These are phyloP conservation scores for Pseudogymnoascus destructans DNA, from an alignment of 2,329 filamentous ascomycete genomes.

Conservation along the genomic window DNA sequence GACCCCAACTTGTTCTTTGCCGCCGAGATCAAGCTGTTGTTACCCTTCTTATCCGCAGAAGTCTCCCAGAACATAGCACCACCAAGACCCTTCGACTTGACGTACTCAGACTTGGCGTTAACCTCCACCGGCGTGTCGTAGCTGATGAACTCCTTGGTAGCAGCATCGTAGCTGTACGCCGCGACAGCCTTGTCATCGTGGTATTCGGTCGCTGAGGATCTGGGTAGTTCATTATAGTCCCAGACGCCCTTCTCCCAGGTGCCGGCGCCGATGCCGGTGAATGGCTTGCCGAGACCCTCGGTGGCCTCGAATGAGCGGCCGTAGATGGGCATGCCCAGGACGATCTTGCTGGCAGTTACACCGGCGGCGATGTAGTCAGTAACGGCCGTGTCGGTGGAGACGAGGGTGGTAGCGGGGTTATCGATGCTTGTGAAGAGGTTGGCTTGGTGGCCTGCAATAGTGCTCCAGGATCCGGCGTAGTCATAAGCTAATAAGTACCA, in stretches of 20 bases:
- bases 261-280: constrained; percentile 50
- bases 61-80: constrained; percentile 83
- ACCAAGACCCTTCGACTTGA: constrained; percentile 48
- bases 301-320: constrained; percentile 58
- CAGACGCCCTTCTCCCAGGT: constrained; percentile 64
- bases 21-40: constrained; percentile 46
- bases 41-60: constrained; percentile 49
- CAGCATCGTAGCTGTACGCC: constrained; percentile 56
- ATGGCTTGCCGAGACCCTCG: constrained; percentile 51
- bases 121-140: constrained; percentile 55
- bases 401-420: constrained; percentile 47
- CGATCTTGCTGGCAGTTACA: constrained; percentile 52
- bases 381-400: constrained; percentile 55
- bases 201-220: constrained; percentile 41
- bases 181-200: constrained; percentile 47
- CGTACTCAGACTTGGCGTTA: constrained; percentile 50
- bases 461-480: constrained; percentile 54
- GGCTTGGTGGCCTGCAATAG: constrained; percentile 51
- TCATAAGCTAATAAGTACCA: constrained; percentile 63
- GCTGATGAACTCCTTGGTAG: constrained; percentile 49
- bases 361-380: constrained; percentile 50
- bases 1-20: constrained; percentile 30
- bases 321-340: constrained; percentile 71
- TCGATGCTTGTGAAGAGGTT: constrained; percentile 49
- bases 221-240: constrained; percentile 70